Percentiles rank a stretch among this genome's conserved stretches.
Conservation (phyloP, 2,329 filamentous ascomycete species). For the Colletotrichum cordylinicola region DNA sequence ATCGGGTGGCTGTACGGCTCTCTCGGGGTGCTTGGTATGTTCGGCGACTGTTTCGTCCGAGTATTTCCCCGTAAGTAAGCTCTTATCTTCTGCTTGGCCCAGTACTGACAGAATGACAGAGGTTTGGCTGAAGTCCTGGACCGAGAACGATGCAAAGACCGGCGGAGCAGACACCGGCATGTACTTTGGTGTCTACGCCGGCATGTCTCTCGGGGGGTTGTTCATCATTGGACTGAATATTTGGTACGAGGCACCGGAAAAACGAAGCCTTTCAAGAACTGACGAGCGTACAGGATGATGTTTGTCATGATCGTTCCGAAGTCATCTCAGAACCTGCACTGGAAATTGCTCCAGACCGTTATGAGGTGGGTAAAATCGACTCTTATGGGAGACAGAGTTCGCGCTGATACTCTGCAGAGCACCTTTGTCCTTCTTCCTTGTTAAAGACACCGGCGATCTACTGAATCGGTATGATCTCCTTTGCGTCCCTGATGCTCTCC, state of each 20-base stretch:
- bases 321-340: conserved; percentile 6
- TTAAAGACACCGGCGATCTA: conserved; percentile 25
- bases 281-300: background rate
- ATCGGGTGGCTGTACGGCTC: conserved; percentile 6
- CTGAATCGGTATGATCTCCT: conserved; percentile 19
- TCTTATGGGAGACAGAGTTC: fast-evolving
- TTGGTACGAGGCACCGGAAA: background rate
- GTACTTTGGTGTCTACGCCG: conserved; percentile 29
- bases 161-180: conserved; percentile 22
- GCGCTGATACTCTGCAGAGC: background rate
- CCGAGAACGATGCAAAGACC: conserved; percentile 20
- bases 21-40: background rate
- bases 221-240: background rate
- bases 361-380: background rate
- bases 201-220: background rate
- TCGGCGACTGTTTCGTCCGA: background rate
- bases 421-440: conserved; percentile 24
- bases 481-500: background rate
- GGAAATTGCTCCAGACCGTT: background rate
- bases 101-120: background rate
- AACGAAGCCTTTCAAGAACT: background rate
- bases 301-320: conserved; percentile 6
- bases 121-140: conserved; percentile 22
- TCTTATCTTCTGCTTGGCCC: fast-evolving
- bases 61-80: conserved; percentile 2